Evolutionary conservation across 305 asterid genomes (phyloP).

Genomic region (Solanum hybrid): DNA sequence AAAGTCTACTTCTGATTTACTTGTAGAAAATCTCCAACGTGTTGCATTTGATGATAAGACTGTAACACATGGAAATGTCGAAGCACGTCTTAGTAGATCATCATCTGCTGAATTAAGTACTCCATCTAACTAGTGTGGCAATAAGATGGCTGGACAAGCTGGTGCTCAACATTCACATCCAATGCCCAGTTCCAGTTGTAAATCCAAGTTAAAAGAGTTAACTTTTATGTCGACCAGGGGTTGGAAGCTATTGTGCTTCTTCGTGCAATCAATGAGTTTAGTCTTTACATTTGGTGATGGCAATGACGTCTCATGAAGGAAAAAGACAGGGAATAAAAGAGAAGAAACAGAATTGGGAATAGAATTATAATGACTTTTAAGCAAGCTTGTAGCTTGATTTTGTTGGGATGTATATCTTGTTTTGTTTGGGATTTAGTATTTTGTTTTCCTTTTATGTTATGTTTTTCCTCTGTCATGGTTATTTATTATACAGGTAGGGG

Average conservation of each 20-base stretch:
- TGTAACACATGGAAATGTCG: not conserved
- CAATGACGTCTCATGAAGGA: not conserved
- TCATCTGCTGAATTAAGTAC: slow-evolving; percentile 7
- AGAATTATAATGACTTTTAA: not conserved
- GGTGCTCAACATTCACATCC: not conserved
- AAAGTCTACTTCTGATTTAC: slow-evolving; percentile 1
- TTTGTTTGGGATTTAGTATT: not conserved
- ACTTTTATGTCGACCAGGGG: not conserved
- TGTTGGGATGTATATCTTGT: slow-evolving; percentile 3
- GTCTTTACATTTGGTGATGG: not conserved
- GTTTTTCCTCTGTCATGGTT: not conserved
- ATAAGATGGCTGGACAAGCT: not conserved
- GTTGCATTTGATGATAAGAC: slow-evolving; percentile 4
- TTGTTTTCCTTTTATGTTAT: not conserved
- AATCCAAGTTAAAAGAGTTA: not conserved
- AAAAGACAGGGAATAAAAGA: not conserved
- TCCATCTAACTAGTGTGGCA: not conserved
- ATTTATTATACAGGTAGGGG: not conserved
- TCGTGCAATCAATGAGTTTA: not conserved
- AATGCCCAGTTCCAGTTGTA: slow-evolving; percentile 3
- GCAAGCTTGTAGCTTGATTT: slow-evolving; percentile 1
- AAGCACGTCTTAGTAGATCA: slow-evolving; percentile 6
- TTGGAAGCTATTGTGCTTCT: not conserved
- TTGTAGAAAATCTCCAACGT: not conserved
- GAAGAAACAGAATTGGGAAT: not conserved